Base-by-base conservation (phyloP, 2,329 filamentous ascomycete species). In the Fusarium pilosicola region DNA sequence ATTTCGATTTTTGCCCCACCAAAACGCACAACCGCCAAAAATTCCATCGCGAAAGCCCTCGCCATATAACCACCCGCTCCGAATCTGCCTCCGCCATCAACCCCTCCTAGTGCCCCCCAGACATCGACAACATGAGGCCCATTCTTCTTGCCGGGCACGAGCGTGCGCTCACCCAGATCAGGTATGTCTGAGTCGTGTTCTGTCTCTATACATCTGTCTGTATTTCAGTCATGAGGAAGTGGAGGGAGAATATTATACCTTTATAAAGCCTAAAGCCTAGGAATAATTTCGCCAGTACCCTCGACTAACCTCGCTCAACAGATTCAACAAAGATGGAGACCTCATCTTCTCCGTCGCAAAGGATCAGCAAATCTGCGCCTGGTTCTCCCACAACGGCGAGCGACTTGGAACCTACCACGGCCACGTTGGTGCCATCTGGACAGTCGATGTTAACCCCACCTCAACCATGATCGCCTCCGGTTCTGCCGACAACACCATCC, bases 391-490 rank as follows among this genome's bases (percentile, higher is more conserved):
- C 87, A 99, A 99, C 85, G 96, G 96, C 86, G 96, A 99, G 88
- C 93, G 96, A 80, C 90, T 98, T 80, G 96, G 96, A 80, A 96
- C 96, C 79, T 99, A 98, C 87, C 92, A 94, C 82, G 96, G 96
- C 84, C 96, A 99, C 86, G 93, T 97, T 84, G 96, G 96, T 86
- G 96, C 96, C 79, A 93, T 99, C 87, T 99, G 96, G 96, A 98
- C 96, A 73, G 93, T 99, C 84, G 96, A 99, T 82, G 93, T 97
- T 81, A 94, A 97, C 86, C 95, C 96, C 75, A 95, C 95, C 80
- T 94, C 93, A 74, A 94, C 93, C 80, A 90, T 99, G 81, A 92
- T 98, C 81, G 96, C 96, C 81, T 97, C 94, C 71, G 96, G 96
- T 80, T 96, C 95, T 79, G 96, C 96, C 84, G 96, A 99, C 87